Percentiles rank a stretch among this genome's conserved stretches.
Evolutionary conservation across 192 early-diverging fungal species (phyloP).

Genomic region (Backusella sp.): DNA sequence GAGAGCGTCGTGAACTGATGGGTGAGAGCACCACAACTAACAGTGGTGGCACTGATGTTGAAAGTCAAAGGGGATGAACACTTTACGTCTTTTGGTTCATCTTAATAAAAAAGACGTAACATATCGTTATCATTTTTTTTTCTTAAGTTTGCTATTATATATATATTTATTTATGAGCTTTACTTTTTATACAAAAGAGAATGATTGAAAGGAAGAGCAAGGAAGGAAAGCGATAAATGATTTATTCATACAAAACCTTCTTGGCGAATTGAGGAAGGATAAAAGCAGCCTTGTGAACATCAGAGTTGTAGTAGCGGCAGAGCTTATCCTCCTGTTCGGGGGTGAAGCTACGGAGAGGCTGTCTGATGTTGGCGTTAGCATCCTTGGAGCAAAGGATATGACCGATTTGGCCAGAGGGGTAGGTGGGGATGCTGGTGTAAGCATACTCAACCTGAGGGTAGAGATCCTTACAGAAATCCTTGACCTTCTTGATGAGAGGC

Average conservation of each 20-base stretch:
- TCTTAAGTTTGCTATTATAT: background rate
- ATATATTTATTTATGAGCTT: slow-evolving; percentile 1
- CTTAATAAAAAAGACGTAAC: slow-evolving; percentile 26
- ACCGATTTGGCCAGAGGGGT: slow-evolving; percentile 98
- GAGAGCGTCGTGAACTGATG: slow-evolving; percentile 27
- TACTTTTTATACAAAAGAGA: background rate
- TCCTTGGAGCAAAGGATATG: slow-evolving; percentile 93
- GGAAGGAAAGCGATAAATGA: background rate
- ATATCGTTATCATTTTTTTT: background rate
- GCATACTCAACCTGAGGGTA: slow-evolving; percentile 95
- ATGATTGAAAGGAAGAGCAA: background rate
- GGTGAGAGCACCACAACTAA: background rate
- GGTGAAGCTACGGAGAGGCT: slow-evolving; percentile 75
- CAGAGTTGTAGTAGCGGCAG: slow-evolving; percentile 92
- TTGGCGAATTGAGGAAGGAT: slow-evolving; percentile 91
- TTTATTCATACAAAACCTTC: slow-evolving; percentile 38
- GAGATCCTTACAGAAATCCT: slow-evolving; percentile 73
- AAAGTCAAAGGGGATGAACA: slow-evolving; percentile 11
- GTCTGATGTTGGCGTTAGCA: slow-evolving; percentile 63
- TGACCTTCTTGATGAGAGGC: slow-evolving; percentile 87
- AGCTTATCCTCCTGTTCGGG: slow-evolving; percentile 78
- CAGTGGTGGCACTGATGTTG: background rate
- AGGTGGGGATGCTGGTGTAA: slow-evolving; percentile 93
- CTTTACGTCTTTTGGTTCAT: slow-evolving; percentile 36
- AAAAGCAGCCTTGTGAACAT: slow-evolving; percentile 91